Evolutionary conservation across 371 early-diverging fungal genomes (phyloP), one percentile per base, ranked within the genome.

Genomic region (Apophysomyces ossiformis): DNA sequence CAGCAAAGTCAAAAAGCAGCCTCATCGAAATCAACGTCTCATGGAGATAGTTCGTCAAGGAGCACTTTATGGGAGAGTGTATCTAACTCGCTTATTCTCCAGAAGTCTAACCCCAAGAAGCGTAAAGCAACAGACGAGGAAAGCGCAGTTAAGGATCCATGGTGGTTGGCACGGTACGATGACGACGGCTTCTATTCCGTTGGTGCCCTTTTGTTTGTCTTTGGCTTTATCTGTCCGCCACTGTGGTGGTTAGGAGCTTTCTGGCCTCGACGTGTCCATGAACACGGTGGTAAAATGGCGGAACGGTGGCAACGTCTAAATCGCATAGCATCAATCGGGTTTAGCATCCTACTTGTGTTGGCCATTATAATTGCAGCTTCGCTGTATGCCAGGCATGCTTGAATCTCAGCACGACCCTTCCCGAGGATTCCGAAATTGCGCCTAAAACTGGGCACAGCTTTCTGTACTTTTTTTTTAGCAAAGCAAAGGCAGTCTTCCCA

Each of bases 201-300:
- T 6, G 71, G 75, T 57, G 73, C 69, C 1, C 36, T 76, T 0
- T 58, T 82, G 16, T 82, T 82, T 46, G 47, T 77, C n/a, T 73
- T 82, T 64, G 83, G 83, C 7, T 82, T 82, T 56, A 12, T 82
- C 11, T 72, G 65, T 45, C 83, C 83, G 7, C 77, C 75, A 2
- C 59, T 77, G 1, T 82, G 83, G 83, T 82, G 83, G 80, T 57
- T 82, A 37, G 83, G 83, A 3, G 65, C 75, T 2, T 57, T 74
- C 45, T 78, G 71, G 69, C 83, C 83, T 5, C 62, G 64, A 32
- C 69, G 68, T 21, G 60, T 70, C 6, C 67, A 59, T 45, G 70
- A 76, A 59, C 68, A 57, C 11, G 74, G 73, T 32, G 78, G 80
- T 3, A 79, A 82, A 61, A 77, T 79, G 75, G 78, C 80, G 16